phyloP scores from a whole-genome alignment of 768 basidiomycete species.

The Pleurotus tuber-regium region DNA sequence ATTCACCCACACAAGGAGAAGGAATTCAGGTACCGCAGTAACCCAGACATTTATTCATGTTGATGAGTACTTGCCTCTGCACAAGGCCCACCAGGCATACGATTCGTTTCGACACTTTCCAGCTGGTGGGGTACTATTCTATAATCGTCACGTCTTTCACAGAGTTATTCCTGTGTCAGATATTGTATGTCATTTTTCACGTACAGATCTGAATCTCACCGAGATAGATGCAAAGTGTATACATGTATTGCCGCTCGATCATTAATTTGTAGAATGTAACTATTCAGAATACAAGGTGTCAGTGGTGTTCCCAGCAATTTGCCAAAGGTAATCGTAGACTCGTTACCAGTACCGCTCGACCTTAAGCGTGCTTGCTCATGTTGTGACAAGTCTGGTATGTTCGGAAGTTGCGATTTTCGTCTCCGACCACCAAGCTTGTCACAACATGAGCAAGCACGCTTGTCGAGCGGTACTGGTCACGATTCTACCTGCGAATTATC shows the following conservation, averaged over 20 bases:
- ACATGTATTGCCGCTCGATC: conserved; percentile 5
- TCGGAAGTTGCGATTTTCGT: too few relatives aligned
- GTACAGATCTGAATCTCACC: neutral
- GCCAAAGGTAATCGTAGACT: too few relatives aligned
- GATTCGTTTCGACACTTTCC: conserved; percentile 13
- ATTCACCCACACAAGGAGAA: conserved; percentile 9
- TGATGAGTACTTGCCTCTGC: neutral
- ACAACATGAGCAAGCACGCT: too few relatives aligned
- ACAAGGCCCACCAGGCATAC: neutral
- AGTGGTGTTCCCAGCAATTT: too few relatives aligned
- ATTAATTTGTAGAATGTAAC: too few relatives aligned
- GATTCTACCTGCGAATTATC: too few relatives aligned
- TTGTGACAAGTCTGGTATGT: too few relatives aligned
- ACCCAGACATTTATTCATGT: conserved; percentile 10
- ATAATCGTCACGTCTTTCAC: neutral
- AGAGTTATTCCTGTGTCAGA: conserved; percentile 7
- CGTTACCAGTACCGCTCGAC: too few relatives aligned
- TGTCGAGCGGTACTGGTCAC: too few relatives aligned
- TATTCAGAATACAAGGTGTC: too few relatives aligned
- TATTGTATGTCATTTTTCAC: conserved; percentile 14
- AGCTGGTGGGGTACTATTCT: conserved; percentile 15
- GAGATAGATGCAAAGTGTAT: conserved; percentile 7
- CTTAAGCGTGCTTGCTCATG: too few relatives aligned
- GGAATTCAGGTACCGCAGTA: neutral
- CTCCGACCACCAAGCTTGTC: too few relatives aligned